Evolutionary conservation across 2,329 filamentous ascomycete species (phyloP), one percentile per base, ranked within the genome.

Genomic region (Xylariaceae sp.): DNA sequence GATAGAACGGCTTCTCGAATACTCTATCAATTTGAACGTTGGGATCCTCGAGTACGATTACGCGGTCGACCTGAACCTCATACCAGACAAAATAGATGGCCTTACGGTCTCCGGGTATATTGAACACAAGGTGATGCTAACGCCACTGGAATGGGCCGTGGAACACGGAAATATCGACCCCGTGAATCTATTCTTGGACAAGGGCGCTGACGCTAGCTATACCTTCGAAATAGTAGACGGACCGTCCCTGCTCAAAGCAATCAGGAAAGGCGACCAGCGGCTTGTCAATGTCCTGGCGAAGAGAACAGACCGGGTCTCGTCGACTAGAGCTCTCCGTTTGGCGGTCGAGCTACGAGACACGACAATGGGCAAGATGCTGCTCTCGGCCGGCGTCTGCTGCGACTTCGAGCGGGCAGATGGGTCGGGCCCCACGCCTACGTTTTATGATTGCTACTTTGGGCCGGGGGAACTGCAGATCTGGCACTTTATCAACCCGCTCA

Each of bases 181-280:
- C 33, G 45, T 48, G 8, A 28, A 37, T 28, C 7, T 48, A 9
- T 48, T 48, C 11, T 4, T 37, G n/a, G 31, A 9, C 8, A 37
- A 44, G 9, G 26, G n/a, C 40, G 26, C 16, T 8, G 16, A 31
- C 40, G 40, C 24, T 7, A 43, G 40, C 40, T 8, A 44, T n/a
- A n/a, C n/a, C n/a, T n/a, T n/a, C n/a, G n/a, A n/a, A n/a, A n/a
- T n/a, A n/a, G n/a, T n/a, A n/a, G n/a, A n/a, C 9, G 45, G 45
- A 8, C 45, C 45, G 1, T 3, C 31, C 1, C 23, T 48, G 14
- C 31, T 48, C 2, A 48, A 48, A 19, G 33, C 45, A 29, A 31
- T 48, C 21, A 48, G 45, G n/a, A 48, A 37, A 48, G n/a, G 45
- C 33, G n/a, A 48, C n/a, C 45, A 48, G 33, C 21, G n/a, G 28